Percentiles rank a stretch among this genome's conserved stretches.
Evolutionary conservation across 129 eudicot genomes (phyloP).

Genomic region (Pseudognaphalium luteoalbum): DNA sequence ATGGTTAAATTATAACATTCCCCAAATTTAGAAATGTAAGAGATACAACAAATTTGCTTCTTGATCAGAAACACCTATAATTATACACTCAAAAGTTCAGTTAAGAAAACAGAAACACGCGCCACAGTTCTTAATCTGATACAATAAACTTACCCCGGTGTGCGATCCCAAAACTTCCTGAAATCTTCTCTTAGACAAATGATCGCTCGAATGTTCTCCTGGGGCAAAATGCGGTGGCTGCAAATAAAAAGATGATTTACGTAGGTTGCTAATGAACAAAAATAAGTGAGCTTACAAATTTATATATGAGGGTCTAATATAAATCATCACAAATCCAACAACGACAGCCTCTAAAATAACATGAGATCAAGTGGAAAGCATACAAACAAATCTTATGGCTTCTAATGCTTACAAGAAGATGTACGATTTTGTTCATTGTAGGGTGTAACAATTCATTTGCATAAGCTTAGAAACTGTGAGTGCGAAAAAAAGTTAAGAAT

Average conservation of each 20-base stretch:
- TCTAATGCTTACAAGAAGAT: neutral
- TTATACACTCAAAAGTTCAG: neutral
- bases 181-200: constrained; percentile 53
- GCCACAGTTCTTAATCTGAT: constrained; percentile 9
- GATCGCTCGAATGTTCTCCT: constrained; percentile 45
- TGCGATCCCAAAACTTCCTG: constrained; percentile 45
- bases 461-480: neutral
- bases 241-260: constrained; percentile 22
- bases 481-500: neutral
- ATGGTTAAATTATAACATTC: constrained; percentile 11
- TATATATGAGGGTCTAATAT: constrained; percentile 17
- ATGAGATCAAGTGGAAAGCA: constrained; percentile 11
- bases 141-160: constrained; percentile 49
- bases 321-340: constrained; percentile 5
- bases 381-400: neutral
- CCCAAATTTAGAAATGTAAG: neutral
- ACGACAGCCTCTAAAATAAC: constrained; percentile 11
- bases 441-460: neutral
- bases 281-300: constrained; percentile 6
- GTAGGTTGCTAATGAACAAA: constrained; percentile 10
- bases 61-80: constrained; percentile 13
- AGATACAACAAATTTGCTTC: neutral
- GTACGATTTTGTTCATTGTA: neutral
- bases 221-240: constrained; percentile 65
- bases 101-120: constrained; percentile 5